These are phyloP conservation scores for Odontarrhena argentea DNA, from an alignment of 345 rosid genomes.

Conservation along the genomic window DNA sequence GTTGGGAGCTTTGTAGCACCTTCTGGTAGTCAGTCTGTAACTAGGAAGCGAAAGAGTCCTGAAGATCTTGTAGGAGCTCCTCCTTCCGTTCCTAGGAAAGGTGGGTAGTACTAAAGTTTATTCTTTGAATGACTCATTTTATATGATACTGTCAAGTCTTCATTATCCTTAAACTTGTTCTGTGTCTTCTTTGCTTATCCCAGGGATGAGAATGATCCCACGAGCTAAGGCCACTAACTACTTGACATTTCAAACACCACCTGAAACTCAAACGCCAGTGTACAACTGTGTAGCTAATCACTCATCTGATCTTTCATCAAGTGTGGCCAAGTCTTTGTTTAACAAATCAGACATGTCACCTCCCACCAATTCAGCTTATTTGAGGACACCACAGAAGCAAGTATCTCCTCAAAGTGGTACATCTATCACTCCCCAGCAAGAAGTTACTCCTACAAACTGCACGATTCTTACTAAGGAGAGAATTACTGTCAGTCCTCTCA, in stretches of 20 bases:
- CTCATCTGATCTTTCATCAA: constrained; percentile 42
- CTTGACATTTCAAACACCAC: constrained; percentile 35
- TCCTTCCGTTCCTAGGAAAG: constrained; percentile 49
- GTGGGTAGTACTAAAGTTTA: not conserved
- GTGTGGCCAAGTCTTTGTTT: constrained; percentile 77
- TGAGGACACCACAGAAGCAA: constrained; percentile 63
- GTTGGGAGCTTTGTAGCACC: constrained; percentile 39
- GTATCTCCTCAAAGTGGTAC: constrained; percentile 40
- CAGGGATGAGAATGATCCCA: constrained; percentile 21
- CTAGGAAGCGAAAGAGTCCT: constrained; percentile 55
- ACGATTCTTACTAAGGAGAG: constrained; percentile 71
- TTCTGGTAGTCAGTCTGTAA: constrained; percentile 37
- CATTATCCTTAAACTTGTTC: not conserved
- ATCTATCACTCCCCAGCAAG: constrained; percentile 47
- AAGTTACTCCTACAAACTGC: constrained; percentile 61
- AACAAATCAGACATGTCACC: constrained; percentile 48
- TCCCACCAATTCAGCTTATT: constrained; percentile 53
- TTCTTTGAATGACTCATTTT: not conserved
- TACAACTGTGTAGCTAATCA: constrained; percentile 26
- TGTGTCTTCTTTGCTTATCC: constrained; percentile 11
- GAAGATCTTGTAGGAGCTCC: constrained; percentile 45
- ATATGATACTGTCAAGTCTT: not conserved
- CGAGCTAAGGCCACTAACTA: constrained; percentile 33
- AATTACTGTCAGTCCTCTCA: constrained; percentile 72
- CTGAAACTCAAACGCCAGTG: constrained; percentile 36